phyloP scores from a whole-genome alignment of 2,329 filamentous ascomycete species.

The Exophiala spinifera region DNA sequence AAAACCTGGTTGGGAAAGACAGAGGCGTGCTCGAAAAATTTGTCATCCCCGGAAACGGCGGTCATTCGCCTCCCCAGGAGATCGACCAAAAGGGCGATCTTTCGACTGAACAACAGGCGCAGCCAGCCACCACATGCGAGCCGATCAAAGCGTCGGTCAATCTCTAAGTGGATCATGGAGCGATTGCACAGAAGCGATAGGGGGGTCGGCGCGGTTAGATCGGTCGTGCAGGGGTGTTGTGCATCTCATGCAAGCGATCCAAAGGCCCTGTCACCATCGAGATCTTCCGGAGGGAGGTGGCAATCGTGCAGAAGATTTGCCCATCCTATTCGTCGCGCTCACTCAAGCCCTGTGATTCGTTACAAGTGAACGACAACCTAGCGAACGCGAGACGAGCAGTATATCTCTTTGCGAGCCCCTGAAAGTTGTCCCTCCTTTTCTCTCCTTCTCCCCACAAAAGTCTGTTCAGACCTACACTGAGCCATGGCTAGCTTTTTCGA shows the following conservation, averaged over 20 bases:
- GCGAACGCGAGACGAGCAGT: background rate
- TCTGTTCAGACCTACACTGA: background rate
- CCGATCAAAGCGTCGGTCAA: too few species aligned
- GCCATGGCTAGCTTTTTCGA: background rate
- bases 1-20: too few species aligned
- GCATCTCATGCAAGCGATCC: background rate
- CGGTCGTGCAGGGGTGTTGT: background rate
- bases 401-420: background rate
- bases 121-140: too few species aligned
- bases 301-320: background rate
- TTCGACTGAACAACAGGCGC: too few species aligned
- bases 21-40: too few species aligned
- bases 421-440: background rate
- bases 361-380: background rate
- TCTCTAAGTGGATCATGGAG: background rate
- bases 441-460: background rate
- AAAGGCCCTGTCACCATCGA: background rate
- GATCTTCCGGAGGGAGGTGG: background rate
- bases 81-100: too few species aligned
- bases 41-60: too few species aligned
- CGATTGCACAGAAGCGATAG: background rate
- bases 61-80: too few species aligned
- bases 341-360: background rate
- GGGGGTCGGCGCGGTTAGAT: background rate
- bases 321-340: background rate